Evolutionary conservation across 2,329 filamentous ascomycete genomes (phyloP).

Genomic region (Sporothrix variecibatus): DNA sequence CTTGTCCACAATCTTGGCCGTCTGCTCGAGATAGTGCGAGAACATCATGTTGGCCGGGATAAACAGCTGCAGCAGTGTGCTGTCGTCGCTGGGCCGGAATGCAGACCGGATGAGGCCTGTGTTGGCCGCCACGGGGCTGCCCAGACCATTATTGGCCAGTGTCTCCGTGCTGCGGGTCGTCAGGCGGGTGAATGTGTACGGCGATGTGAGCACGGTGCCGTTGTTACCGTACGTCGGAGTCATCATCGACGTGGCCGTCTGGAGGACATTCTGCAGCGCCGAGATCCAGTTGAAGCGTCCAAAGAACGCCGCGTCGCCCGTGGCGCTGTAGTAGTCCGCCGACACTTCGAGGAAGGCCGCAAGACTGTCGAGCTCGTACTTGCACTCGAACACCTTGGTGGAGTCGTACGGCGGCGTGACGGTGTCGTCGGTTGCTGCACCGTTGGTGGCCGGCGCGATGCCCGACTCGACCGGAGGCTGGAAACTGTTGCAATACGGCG

Average conservation of each 20-base stretch:
- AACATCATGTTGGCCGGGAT: conserved; percentile 92
- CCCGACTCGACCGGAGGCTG: conserved; percentile 79
- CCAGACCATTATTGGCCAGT: conserved; percentile 71
- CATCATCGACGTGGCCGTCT: conserved; percentile 69
- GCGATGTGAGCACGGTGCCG: conserved; percentile 56
- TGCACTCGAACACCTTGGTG: conserved; percentile 84
- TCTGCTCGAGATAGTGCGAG: conserved; percentile 58
- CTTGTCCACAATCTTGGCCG: conserved; percentile 48
- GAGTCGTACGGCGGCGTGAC: conserved; percentile 66
- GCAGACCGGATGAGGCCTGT: conserved; percentile 84
- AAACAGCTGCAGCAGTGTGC: conserved; percentile 81
- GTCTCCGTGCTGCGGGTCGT: conserved; percentile 80
- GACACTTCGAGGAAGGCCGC: conserved; percentile 82
- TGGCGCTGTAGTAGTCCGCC: conserved; percentile 76
- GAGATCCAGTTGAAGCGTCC: conserved; percentile 69
- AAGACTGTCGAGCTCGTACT: conserved; percentile 91
- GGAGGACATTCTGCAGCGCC: conserved; percentile 70
- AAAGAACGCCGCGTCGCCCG: conserved; percentile 73
- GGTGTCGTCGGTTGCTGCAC: conserved; percentile 61
- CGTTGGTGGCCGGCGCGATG: conserved; percentile 58
- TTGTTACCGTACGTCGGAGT: conserved; percentile 69
- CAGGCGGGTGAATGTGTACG: conserved; percentile 75
- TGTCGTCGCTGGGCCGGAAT: conserved; percentile 88
- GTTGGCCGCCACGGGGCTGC: conserved; percentile 75
- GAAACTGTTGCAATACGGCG: conserved; percentile 92